Evolutionary conservation across 179 eudicot species (phyloP).

Genomic region (Carnegiea gigantea): DNA sequence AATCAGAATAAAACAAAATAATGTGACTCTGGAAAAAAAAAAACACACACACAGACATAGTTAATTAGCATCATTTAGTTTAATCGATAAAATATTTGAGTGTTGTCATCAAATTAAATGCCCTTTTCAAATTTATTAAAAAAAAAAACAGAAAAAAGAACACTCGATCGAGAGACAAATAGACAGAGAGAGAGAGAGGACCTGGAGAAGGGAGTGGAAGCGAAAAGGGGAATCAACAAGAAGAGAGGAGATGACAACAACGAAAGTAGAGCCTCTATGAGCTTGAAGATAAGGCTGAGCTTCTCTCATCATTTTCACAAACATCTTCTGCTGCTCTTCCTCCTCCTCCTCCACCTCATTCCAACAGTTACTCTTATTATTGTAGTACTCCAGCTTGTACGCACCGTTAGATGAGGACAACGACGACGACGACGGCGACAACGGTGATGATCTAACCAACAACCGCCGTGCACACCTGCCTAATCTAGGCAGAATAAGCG

Average conservation of each 20-base stretch:
- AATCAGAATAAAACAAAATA: no score
- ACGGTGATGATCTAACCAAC: background rate
- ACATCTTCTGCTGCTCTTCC: background rate
- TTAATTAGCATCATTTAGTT: no score
- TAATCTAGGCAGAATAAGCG: background rate
- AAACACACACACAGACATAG: no score
- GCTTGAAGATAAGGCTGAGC: conserved; percentile 52
- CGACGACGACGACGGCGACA: background rate
- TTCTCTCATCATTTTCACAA: conserved; percentile 64
- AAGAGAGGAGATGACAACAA: conserved; percentile 37
- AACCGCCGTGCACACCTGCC: background rate
- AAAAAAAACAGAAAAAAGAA: no score
- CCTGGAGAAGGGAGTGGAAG: conserved; percentile 50
- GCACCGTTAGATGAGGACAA: background rate
- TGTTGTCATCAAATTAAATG: no score
- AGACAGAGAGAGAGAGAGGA: conserved; percentile 10
- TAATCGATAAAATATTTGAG: no score
- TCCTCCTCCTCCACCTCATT: background rate
- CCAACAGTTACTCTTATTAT: background rate
- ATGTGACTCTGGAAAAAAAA: no score
- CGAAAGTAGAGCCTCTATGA: conserved; percentile 48
- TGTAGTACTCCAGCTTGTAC: background rate
- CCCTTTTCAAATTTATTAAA: no score
- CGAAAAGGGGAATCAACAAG: conserved; percentile 33
- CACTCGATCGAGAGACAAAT: no score